phyloP scores from a whole-genome alignment of 192 early-diverging fungal species.

The Dissophora ornata region DNA sequence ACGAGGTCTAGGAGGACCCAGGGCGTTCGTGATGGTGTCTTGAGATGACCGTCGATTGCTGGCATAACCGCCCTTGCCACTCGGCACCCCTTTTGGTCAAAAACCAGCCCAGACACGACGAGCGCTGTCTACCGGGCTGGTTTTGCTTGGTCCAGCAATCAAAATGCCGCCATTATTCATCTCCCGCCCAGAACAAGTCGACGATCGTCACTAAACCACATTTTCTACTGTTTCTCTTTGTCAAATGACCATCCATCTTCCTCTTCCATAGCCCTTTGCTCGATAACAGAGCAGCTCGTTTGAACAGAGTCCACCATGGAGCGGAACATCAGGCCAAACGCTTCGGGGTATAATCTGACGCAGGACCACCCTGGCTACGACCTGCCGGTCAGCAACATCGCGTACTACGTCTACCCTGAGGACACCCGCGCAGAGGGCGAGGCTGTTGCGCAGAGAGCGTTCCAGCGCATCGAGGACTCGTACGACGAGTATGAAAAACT shows the following conservation, averaged over 20 bases:
- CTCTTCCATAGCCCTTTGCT: no score
- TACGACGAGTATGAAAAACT: constrained; percentile 38
- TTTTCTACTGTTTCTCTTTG: no score
- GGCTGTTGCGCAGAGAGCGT: constrained; percentile 27
- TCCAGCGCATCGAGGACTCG: constrained; percentile 33
- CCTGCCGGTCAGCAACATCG: constrained; percentile 28
- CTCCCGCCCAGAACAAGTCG: no score
- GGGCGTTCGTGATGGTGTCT: not conserved
- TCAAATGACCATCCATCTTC: no score
- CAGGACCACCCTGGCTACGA: constrained; percentile 21
- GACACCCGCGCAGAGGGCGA: not conserved
- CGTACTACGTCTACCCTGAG: constrained; percentile 22
- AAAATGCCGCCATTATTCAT: no score
- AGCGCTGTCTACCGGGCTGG: no score
- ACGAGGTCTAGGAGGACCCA: not conserved
- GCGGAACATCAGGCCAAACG: not conserved
- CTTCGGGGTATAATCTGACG: constrained; percentile 2
- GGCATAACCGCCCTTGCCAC: no score
- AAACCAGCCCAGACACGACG: no score
- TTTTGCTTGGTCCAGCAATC: no score
- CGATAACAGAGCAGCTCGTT: not conserved
- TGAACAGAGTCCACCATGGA: not conserved
- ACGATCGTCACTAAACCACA: no score
- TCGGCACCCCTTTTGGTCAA: no score
- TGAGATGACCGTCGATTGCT: no score